Evolutionary conservation across 169 alveolate genomes (phyloP).

Genomic region (Amoebophrya sp.): DNA sequence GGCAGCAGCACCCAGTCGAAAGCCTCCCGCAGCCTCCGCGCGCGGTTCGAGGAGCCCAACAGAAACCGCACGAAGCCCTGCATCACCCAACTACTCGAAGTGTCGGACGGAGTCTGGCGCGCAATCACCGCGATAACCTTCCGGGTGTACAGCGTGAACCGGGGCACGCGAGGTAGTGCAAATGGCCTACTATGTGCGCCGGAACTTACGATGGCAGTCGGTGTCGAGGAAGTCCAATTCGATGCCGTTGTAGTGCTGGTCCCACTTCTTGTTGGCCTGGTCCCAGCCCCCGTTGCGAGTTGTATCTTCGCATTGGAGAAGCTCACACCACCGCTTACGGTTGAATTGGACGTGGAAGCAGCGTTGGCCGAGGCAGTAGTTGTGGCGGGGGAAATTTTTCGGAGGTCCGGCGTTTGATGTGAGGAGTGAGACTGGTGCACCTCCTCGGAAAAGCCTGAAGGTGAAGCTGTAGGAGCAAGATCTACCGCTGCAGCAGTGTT

Average conservation of each 20-base stretch:
- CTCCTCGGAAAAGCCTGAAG: too few species aligned
- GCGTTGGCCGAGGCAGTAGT: too few species aligned
- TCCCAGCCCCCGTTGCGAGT: too few species aligned
- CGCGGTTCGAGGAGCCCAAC: background rate
- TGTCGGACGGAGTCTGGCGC: background rate
- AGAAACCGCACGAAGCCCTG: background rate
- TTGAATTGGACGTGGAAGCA: too few species aligned
- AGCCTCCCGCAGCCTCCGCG: background rate
- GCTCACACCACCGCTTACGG: too few species aligned
- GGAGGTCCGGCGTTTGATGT: too few species aligned
- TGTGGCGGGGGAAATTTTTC: too few species aligned
- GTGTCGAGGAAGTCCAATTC: background rate
- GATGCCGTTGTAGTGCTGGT: background rate
- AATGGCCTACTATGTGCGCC: background rate
- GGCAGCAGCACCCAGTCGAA: background rate
- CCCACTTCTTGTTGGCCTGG: background rate
- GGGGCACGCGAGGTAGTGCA: background rate
- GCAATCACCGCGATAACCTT: background rate
- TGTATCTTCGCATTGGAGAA: too few species aligned
- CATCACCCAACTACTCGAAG: background rate
- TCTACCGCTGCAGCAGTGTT: background rate
- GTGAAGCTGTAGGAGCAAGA: too few species aligned
- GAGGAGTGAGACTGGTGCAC: too few species aligned
- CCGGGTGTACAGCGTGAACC: background rate
- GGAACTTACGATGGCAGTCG: background rate